A percentile compares a stretch with the other conserved stretches of the same genome.
phyloP scores from a whole-genome alignment of 2,329 filamentous ascomycete species.

The Tolypocladium tropicale region DNA sequence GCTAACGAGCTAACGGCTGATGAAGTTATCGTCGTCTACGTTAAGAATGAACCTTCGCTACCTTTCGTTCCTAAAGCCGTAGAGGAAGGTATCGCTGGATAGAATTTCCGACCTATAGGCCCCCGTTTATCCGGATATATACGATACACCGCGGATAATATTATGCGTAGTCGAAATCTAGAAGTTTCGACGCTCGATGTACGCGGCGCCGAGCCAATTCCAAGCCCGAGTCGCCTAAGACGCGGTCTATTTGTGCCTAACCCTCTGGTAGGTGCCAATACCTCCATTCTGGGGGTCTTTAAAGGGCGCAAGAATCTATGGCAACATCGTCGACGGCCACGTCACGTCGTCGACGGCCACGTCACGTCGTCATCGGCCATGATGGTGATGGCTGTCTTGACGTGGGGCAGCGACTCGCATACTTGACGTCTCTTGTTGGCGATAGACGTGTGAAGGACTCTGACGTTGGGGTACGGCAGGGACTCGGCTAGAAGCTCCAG shows the following conservation, averaged over 20 bases:
- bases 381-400: constrained; percentile 74
- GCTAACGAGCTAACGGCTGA: constrained; percentile 89
- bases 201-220: constrained; percentile 86
- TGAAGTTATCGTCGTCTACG: constrained; percentile 96
- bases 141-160: constrained; percentile 91
- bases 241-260: constrained; percentile 57
- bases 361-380: constrained; percentile 95
- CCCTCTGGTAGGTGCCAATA: constrained; percentile 83
- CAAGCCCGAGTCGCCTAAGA: constrained; percentile 56
- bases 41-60: constrained; percentile 87
- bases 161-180: constrained; percentile 94
- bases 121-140: constrained; percentile 88
- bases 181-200: constrained; percentile 90
- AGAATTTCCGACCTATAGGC: constrained; percentile 86
- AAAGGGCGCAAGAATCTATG: constrained; percentile 89
- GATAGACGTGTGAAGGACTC: constrained; percentile 67
- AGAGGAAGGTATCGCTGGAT: constrained; percentile 72
- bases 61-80: constrained; percentile 84
- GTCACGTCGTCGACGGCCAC: constrained; percentile 91
- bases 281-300: constrained; percentile 76
- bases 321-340: constrained; percentile 76
- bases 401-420: constrained; percentile 78
- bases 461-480: constrained; percentile 50
- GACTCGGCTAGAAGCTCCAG: constrained; percentile 58
- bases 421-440: constrained; percentile 95